Evolutionary conservation across 441 rosid species (phyloP).

Genomic region (Brassica balearica): DNA sequence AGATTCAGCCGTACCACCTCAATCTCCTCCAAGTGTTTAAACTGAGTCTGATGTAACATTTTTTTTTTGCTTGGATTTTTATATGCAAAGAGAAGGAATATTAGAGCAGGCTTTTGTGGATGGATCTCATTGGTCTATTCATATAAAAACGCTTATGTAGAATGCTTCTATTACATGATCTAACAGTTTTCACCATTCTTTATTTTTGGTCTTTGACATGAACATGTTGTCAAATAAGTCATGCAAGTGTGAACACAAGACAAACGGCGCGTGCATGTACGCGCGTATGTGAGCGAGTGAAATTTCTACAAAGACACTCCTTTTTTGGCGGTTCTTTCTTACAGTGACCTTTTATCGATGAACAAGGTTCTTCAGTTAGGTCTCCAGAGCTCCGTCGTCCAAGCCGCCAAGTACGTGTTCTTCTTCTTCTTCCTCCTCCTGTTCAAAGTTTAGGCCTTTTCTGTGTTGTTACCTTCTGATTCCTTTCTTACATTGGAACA

Average conservation of each 20-base stretch:
- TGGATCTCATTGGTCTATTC: slow-evolving; percentile 19
- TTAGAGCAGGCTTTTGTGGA: slow-evolving; percentile 18
- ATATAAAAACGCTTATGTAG: background rate
- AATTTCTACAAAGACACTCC: background rate
- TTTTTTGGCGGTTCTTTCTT: slow-evolving; percentile 42
- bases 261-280: slow-evolving; percentile 6
- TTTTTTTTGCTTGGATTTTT: background rate
- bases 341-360: slow-evolving; percentile 39
- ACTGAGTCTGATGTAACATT: slow-evolving; percentile 14
- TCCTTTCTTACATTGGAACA: slow-evolving; percentile 8
- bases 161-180: background rate
- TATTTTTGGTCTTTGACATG: background rate
- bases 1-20: slow-evolving; percentile 61
- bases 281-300: slow-evolving; percentile 11
- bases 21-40: slow-evolving; percentile 57
- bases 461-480: background rate
- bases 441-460: slow-evolving; percentile 13
- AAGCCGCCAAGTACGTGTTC: slow-evolving; percentile 47
- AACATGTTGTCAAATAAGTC: too few species aligned
- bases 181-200: background rate
- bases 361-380: slow-evolving; percentile 55
- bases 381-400: slow-evolving; percentile 43
- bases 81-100: slow-evolving; percentile 17
- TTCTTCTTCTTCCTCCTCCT: background rate
- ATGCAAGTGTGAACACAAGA: background rate